Evolutionary conservation across 768 basidiomycete genomes (phyloP), one percentile per base, ranked within the genome.

Genomic region (Tephrocybe rancida): DNA sequence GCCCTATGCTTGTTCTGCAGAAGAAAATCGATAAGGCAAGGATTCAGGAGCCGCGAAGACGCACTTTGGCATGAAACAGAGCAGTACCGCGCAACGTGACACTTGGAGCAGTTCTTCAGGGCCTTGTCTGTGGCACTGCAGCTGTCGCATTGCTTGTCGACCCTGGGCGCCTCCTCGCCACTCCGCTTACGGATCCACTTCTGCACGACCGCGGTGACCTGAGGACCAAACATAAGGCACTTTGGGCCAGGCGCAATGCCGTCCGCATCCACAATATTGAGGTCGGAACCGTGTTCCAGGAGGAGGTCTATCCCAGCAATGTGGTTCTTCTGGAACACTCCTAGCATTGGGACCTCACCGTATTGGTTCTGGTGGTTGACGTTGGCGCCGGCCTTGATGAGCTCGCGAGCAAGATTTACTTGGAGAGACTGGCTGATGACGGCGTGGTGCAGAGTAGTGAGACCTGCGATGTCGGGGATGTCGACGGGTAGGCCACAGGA

Each of bases 1-100:
- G 39, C 68, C 64, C 84, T 84, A 85, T 24, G 78, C 70, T 9
- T 58, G 59, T 21, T 67, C 84, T 85, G 52, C 16, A n/a, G 44
- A 42, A 44, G 5, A 14, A 29, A 53, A 7, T n/a, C 5, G 25
- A 34, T 22, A 26, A 19, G 27, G 4, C n/a, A 9, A 14, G 35
- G 24, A 25, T 27, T 43, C 16, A n/a, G 46, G 0, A 18, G 67
- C 13, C 9, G 10, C 9, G n/a, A n/a, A 2, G 14, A 55, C 80
- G 3, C 59, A 82, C 84, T 67, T 65, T 85, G 85, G 55, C 85
- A 84, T 27, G 75, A 76, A 1, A 66, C 57, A 5, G 81, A 82
- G 50, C 84, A 86, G 55, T 86, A 86, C 21, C 76, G 65, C 4
- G 69, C 71, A 0, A 78, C 61, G 14, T 70, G 72, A 44, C 84